Conservation (phyloP, 2,329 filamentous ascomycete genomes). For the Verticillium klebahnii region DNA sequence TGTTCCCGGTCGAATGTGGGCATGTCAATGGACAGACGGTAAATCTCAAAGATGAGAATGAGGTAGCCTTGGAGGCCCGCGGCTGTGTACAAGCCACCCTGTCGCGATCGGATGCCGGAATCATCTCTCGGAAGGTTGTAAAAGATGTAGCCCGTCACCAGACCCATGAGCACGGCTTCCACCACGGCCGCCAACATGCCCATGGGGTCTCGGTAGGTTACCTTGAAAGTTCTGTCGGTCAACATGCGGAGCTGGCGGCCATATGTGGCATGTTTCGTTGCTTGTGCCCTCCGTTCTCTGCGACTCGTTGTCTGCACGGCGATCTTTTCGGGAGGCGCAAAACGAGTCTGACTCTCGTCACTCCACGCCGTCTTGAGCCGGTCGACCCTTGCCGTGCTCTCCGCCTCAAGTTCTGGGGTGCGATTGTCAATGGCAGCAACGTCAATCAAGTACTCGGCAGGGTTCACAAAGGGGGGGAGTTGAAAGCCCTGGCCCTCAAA, state of each 20-base stretch:
- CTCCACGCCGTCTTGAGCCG: slow-evolving; percentile 41
- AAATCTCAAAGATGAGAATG: slow-evolving; percentile 71
- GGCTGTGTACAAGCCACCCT: slow-evolving; percentile 69
- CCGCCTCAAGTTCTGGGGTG: slow-evolving; percentile 58
- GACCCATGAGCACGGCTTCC: slow-evolving; percentile 65
- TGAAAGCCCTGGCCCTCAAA: slow-evolving; percentile 57
- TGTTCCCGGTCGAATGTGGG: slow-evolving; percentile 71
- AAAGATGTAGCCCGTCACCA: slow-evolving; percentile 72
- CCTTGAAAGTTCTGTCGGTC: slow-evolving; percentile 64
- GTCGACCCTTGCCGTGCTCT: slow-evolving; percentile 56
- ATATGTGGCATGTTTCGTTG: slow-evolving; percentile 48
- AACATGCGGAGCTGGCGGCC: slow-evolving; percentile 60
- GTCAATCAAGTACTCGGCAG: slow-evolving; percentile 72
- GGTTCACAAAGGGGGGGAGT: slow-evolving; percentile 69
- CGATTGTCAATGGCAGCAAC: slow-evolving; percentile 70
- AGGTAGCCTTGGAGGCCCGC: slow-evolving; percentile 71
- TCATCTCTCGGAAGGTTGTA: slow-evolving; percentile 59
- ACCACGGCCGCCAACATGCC: slow-evolving; percentile 67
- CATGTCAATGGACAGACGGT: slow-evolving; percentile 70
- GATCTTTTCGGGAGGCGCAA: slow-evolving; percentile 14
- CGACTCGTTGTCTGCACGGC: background rate
- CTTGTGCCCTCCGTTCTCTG: slow-evolving; percentile 4
- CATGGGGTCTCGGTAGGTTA: slow-evolving; percentile 72
- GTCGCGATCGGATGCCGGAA: slow-evolving; percentile 66
- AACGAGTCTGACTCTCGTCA: slow-evolving; percentile 15